A percentile compares a stretch with the other conserved stretches of the same genome.
These are phyloP conservation scores for Cyclotella atomus DNA, from an alignment of 108 stramenopile genomes.

Conservation along the genomic window DNA sequence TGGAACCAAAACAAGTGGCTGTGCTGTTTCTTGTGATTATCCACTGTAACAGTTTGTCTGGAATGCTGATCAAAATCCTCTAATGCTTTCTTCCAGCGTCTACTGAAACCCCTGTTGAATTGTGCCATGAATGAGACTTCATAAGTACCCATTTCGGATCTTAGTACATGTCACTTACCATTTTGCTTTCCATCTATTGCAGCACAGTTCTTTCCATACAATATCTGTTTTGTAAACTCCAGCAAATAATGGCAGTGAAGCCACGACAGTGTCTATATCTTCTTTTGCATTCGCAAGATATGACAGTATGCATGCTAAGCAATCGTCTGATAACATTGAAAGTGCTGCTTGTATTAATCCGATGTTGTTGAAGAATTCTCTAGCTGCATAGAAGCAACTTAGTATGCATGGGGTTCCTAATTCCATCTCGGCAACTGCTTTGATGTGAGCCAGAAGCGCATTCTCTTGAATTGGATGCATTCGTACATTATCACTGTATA, in stretches of 20 bases:
- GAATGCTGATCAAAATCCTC: constrained; percentile 2
- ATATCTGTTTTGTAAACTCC: constrained; percentile 12
- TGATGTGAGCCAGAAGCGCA: constrained; percentile 35
- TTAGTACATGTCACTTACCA: no score
- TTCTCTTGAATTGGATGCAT: constrained; percentile 43
- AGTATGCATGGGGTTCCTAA: constrained; percentile 68
- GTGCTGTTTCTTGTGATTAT: background rate
- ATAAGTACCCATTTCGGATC: no score
- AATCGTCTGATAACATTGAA: constrained; percentile 23
- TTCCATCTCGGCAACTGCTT: constrained; percentile 50
- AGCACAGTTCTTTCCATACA: constrained; percentile 26
- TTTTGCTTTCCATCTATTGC: constrained; percentile 14
- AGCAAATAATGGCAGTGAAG: constrained; percentile 21
- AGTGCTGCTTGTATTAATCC: constrained; percentile 26
- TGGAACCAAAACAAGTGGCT: constrained; percentile 20
- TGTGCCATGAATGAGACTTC: no score
- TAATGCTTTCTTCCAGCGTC: constrained; percentile 10
- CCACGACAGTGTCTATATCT: constrained; percentile 9
- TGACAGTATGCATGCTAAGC: constrained; percentile 9
- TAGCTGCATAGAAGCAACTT: constrained; percentile 64
- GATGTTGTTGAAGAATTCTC: constrained; percentile 51
- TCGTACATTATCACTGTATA: constrained; percentile 37
- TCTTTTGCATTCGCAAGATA: constrained; percentile 5
- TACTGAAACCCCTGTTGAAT: constrained; percentile 16
- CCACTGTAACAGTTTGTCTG: background rate